phyloP scores from a whole-genome alignment of 495 filamentous ascomycete species.

The Penicillium flavigenum region DNA sequence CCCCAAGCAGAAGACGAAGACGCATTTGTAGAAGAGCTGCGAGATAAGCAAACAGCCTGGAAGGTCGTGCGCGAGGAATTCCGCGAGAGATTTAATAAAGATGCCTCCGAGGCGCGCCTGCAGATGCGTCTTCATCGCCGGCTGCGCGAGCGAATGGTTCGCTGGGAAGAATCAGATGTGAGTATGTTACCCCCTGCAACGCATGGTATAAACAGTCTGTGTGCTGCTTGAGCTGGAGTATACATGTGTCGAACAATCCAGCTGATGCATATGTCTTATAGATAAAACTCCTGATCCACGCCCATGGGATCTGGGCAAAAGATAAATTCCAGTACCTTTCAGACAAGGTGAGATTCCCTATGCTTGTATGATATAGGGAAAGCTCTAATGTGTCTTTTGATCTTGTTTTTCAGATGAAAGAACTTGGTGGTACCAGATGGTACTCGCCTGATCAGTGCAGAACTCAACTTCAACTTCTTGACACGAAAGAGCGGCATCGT shows the following conservation, averaged over 20 bases:
- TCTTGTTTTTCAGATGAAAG: constrained; percentile 33
- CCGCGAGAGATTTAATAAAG: constrained; percentile 59
- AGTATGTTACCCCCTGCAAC: constrained; percentile 38
- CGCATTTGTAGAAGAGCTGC: constrained; percentile 63
- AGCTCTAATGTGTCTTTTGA: neutral
- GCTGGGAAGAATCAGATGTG: constrained; percentile 70
- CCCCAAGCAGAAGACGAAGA: constrained; percentile 63
- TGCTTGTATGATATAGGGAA: neutral
- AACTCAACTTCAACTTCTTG: constrained; percentile 35
- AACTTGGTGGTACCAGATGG: constrained; percentile 34
- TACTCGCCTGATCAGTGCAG: constrained; percentile 42
- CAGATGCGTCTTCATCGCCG: constrained; percentile 73
- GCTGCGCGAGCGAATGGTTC: constrained; percentile 57
- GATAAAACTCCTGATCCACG: constrained; percentile 47
- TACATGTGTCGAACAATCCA: neutral
- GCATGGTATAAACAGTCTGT: neutral
- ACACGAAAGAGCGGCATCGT: constrained; percentile 23
- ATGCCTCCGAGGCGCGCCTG: constrained; percentile 65
- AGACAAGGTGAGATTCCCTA: constrained; percentile 43
- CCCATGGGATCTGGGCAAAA: constrained; percentile 49
- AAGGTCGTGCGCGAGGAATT: constrained; percentile 66
- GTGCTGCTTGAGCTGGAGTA: constrained; percentile 14
- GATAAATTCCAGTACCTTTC: constrained; percentile 53
- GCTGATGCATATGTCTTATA: constrained; percentile 19
- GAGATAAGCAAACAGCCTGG: constrained; percentile 67